Evolutionary conservation across 2,329 filamentous ascomycete species (phyloP).

Genomic region (Fusarium redolens): DNA sequence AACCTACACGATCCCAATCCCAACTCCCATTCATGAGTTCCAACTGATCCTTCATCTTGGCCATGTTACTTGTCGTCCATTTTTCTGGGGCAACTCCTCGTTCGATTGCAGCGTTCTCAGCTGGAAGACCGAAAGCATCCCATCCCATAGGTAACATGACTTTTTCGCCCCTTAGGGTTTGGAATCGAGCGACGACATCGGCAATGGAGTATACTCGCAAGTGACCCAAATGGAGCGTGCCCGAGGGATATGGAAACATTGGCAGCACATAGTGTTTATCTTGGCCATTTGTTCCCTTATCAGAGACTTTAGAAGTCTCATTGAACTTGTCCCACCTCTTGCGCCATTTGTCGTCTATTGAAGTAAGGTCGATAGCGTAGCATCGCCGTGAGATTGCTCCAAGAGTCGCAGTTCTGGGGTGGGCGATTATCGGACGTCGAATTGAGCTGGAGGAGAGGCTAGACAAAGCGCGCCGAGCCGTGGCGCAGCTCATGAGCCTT

Average conservation of each 20-base stretch:
- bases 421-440: constrained; percentile 21
- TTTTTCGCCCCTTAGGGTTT: constrained; percentile 76
- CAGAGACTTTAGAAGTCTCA: constrained; percentile 5
- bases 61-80: constrained; percentile 86
- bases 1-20: constrained; percentile 82
- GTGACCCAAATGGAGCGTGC: constrained; percentile 86
- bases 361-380: constrained; percentile 60
- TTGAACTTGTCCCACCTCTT: constrained; percentile 53
- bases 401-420: constrained; percentile 6
- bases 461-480: constrained; percentile 32
- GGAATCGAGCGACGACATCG: constrained; percentile 83
- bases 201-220: constrained; percentile 91
- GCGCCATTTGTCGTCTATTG: constrained; percentile 64
- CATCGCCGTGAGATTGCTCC: constrained; percentile 42
- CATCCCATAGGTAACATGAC: constrained; percentile 93
- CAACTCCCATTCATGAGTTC: constrained; percentile 82
- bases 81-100: constrained; percentile 78
- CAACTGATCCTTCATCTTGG: constrained; percentile 86
- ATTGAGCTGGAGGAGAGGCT: constrained; percentile 16
- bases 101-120: constrained; percentile 91
- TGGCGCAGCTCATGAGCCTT: constrained; percentile 44
- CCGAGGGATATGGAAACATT: constrained; percentile 95
- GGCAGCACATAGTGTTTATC: constrained; percentile 77
- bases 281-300: constrained; percentile 35
- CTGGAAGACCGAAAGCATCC: constrained; percentile 92